Evolutionary conservation across 108 stramenopile species (phyloP), one percentile per base, ranked within the genome.

Genomic region (Schizochytrium sp.): DNA sequence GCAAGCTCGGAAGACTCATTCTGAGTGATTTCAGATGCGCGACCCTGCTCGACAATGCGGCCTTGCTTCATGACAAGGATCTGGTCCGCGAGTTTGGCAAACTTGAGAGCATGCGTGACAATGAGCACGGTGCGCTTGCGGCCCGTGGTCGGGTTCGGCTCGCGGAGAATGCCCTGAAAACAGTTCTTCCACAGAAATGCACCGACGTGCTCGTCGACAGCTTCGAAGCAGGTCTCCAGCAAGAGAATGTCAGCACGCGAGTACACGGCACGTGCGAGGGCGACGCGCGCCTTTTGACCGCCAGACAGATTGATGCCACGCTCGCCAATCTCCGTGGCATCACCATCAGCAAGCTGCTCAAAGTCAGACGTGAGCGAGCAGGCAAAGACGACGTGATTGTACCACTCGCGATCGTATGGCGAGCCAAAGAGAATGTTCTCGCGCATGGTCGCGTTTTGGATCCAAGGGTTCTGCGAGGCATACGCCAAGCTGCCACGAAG

Each of bases 321-420:
- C 92, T 99, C 97, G 44, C 98, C 98, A 91, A 99, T 98, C 92
- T 98, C 97, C 6, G 97, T 98, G 88, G 88, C 90, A 89, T 99
- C 99, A 2, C 98, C 97, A 25, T 87, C 91, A 0, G 97, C 92
- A 19, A 98, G 92, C 57, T 94, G 55, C n/a, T 90, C 91, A 5
- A 99, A 87, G 91, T 99, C 99, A 43, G 94, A 95, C 0, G 87
- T 63, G 44, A 99, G 90, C 8, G 96, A 95, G 90, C 98, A 98
- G 47, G 91, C 93, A 43, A 90, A 58, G 28, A 99, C 53, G 29
- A 94, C 94, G 47, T 94, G 90, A 59, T 97, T 63, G 89, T 99
- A 99, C 25, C 92, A 91, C 55, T 93, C 93, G 72, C 94, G 92
- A 44, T 97, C 95, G 44, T 95, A 90, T 3, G 88, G 72, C 53